Conservation (phyloP, 495 filamentous ascomycete genomes). For the Aspergillus biplanus region DNA sequence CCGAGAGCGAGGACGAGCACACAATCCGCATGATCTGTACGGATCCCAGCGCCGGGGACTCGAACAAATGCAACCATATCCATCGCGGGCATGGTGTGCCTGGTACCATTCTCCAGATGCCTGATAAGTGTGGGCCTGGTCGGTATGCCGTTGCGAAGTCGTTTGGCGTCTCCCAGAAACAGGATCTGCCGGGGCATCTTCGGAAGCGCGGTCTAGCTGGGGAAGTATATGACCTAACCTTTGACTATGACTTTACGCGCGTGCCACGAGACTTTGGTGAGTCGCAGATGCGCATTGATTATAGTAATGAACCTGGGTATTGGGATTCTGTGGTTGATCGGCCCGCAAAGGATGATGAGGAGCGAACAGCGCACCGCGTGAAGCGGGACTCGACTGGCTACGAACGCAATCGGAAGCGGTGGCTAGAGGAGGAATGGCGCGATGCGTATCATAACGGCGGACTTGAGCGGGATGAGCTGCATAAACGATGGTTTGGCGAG, state of each 20-base stretch:
- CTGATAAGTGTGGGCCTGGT: conserved; percentile 36
- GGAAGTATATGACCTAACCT: conserved; percentile 34
- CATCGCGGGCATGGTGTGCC: conserved; percentile 30
- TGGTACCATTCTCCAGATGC: conserved; percentile 42
- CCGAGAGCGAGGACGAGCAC: conserved; percentile 29
- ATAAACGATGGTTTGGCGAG: conserved; percentile 15
- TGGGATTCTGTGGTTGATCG: conserved; percentile 37
- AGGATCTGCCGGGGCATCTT: conserved; percentile 25
- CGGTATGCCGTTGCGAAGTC: conserved; percentile 42
- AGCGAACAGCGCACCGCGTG: conserved; percentile 19
- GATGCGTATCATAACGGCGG: conserved; percentile 33
- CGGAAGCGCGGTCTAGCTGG: conserved; percentile 2
- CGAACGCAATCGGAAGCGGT: conserved; percentile 30
- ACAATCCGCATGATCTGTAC: conserved; percentile 28
- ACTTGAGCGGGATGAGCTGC: conserved; percentile 3
- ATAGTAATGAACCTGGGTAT: conserved; percentile 37
- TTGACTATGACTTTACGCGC: conserved; percentile 39
- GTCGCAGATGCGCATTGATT: conserved; percentile 40
- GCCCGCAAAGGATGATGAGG: conserved; percentile 10
- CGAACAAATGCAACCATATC: conserved; percentile 37
- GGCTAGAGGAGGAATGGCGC: conserved; percentile 37
- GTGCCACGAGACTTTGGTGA: conserved; percentile 37
- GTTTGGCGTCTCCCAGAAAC: conserved; percentile 21
- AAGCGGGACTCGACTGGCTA: conserved; percentile 16
- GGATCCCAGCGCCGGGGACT: conserved; percentile 12